phyloP scores from a whole-genome alignment of 176 grass and related monocot genomes.

The Aegilops tauschii region DNA sequence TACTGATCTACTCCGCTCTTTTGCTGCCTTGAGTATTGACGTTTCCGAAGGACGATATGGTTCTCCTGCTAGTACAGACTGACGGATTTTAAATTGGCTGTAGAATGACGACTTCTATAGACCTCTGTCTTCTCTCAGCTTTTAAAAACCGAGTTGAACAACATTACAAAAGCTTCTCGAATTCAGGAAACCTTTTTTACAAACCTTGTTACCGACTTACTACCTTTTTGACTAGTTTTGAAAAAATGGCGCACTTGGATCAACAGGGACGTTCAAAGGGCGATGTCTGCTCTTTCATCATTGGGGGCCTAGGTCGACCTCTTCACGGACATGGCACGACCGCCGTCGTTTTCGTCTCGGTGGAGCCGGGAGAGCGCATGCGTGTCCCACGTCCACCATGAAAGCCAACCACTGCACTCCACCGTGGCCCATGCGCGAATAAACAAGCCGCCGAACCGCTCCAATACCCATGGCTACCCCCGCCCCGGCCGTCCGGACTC shows the following conservation, averaged over 20 bases:
- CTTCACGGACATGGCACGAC: background rate
- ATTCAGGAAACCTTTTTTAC: too few relatives aligned
- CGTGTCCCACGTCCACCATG: background rate
- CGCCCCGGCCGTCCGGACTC: background rate
- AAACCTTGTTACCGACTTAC: too few relatives aligned
- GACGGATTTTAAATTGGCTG: too few relatives aligned
- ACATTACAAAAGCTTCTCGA: too few relatives aligned
- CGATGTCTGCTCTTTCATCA: background rate
- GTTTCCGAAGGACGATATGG: too few relatives aligned
- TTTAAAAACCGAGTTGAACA: too few relatives aligned
- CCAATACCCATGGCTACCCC: background rate
- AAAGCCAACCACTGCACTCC: background rate
- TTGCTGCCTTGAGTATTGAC: too few relatives aligned
- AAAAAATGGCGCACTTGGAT: background rate
- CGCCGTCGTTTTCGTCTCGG: background rate
- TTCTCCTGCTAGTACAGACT: too few relatives aligned
- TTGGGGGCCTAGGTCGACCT: background rate
- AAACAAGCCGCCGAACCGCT: background rate
- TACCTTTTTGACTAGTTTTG: too few relatives aligned
- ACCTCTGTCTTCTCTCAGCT: too few relatives aligned
- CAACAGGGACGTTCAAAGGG: background rate
- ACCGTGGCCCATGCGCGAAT: background rate
- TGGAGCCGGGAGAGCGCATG: background rate
- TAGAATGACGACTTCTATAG: too few relatives aligned
- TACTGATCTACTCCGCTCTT: too few relatives aligned